Evolutionary conservation across 441 rosid species (phyloP).

Genomic region (Brassica hybrid): DNA sequence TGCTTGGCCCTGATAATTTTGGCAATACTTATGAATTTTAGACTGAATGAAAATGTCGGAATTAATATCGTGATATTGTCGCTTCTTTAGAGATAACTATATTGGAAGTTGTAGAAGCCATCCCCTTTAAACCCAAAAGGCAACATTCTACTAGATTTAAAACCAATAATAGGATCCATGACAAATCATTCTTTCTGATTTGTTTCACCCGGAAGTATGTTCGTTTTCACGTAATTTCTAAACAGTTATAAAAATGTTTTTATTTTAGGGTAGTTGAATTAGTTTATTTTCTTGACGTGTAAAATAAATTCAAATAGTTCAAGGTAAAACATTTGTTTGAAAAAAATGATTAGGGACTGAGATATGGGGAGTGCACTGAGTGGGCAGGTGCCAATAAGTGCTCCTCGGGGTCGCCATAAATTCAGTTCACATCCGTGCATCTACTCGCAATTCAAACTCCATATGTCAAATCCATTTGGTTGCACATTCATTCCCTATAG

Average conservation of each 20-base stretch:
- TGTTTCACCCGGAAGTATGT: neutral
- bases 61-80: neutral
- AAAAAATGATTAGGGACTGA: neutral
- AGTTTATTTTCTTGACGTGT: conserved; percentile 23
- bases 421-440: conserved; percentile 24
- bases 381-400: conserved; percentile 14
- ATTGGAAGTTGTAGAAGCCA: too few species aligned
- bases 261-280: neutral
- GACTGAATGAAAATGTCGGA: neutral
- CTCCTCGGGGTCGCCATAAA: conserved; percentile 28
- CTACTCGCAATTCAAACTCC: conserved; percentile 10
- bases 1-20: conserved; percentile 27
- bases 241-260: neutral
- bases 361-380: conserved; percentile 16
- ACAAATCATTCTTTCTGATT: neutral
- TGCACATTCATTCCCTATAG: conserved; percentile 3
- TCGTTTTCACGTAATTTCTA: neutral
- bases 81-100: neutral
- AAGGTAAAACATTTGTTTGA: neutral
- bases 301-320: neutral
- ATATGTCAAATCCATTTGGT: conserved; percentile 26
- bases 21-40: conserved; percentile 17
- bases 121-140: too few species aligned
- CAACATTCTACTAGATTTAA: too few species aligned
- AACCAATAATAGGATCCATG: neutral